phyloP scores from a whole-genome alignment of 2,329 filamentous ascomycete genomes.

The Didymella pomorum region DNA sequence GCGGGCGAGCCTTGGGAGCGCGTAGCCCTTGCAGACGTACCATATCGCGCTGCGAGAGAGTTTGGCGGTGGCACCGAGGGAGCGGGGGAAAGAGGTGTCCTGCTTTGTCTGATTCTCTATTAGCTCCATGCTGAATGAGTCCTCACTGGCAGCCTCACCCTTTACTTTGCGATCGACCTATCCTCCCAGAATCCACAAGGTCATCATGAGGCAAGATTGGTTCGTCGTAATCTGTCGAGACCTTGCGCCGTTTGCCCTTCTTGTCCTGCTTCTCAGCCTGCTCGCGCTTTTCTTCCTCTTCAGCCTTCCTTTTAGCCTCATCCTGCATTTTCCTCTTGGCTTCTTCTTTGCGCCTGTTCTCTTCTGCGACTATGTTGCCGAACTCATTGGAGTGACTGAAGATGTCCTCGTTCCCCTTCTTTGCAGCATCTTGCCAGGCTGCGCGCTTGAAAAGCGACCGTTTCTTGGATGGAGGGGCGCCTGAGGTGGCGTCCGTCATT shows the following conservation, averaged over 20 bases:
- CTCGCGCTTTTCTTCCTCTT: constrained; percentile 39
- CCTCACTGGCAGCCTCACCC: constrained; percentile 24
- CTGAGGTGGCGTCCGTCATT: constrained; percentile 38
- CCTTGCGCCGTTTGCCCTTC: constrained; percentile 28
- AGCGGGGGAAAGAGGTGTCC: constrained; percentile 35
- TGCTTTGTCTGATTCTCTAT: constrained; percentile 32
- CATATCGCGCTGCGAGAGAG: constrained; percentile 42
- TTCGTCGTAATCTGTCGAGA: constrained; percentile 31
- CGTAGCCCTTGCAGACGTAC: constrained; percentile 34
- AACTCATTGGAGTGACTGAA: constrained; percentile 56
- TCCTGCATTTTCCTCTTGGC: constrained; percentile 30
- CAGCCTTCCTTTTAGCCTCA: constrained; percentile 35
- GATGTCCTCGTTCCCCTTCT: constrained; percentile 48
- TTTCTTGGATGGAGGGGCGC: constrained; percentile 48
- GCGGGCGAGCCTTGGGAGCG: constrained; percentile 14
- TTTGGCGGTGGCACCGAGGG: constrained; percentile 23
- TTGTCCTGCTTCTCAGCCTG: constrained; percentile 31
- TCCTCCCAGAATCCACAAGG: constrained; percentile 20
- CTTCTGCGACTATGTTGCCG: constrained; percentile 49
- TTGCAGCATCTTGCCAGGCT: constrained; percentile 55
- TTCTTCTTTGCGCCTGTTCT: constrained; percentile 45
- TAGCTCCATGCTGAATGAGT: not conserved
- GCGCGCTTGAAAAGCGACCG: constrained; percentile 65
- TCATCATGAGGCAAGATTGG: constrained; percentile 15
- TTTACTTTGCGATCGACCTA: constrained; percentile 23